Base-by-base conservation (phyloP, 2,329 filamentous ascomycete genomes). In the Colletotrichum endophyticum region DNA sequence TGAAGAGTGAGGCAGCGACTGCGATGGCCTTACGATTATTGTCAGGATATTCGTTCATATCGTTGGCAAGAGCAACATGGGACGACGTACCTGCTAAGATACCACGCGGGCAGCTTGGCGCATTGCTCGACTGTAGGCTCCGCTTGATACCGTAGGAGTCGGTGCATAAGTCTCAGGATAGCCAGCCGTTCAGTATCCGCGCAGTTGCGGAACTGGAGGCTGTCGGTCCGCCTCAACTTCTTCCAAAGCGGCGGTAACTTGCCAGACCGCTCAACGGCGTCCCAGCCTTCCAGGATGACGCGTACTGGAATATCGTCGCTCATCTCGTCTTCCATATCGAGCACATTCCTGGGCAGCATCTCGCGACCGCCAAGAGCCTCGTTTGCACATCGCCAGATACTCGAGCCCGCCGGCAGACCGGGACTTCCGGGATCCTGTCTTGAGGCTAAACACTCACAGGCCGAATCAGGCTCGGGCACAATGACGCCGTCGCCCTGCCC, bases 281-380 rank as follows among this genome's bases (percentile, higher is more conserved):
- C 78, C 81, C 81, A 81, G 5, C 81, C 81, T 34, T 83, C 78
- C 0, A 83, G 2, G 0, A 83, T 19, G 5, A 80, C 81, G 15
- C 80, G 77, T 2, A 83, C 49, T 1, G 81, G 78, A 7, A 78
- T 78, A 22, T 83, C 81, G 25, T 83, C 78, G 6, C 76, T 76
- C 25, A 75, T 75, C 6, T 77, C 76, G 25, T 82, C 79, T 8
- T 81, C 78, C 30, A 69, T 39, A 19, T 27, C 57, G 2, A 75
- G 36, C 13, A 66, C 34, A 0, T 75, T 73, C 0, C 44, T n/a
- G 1, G 78, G 67, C 0, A 82, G 28, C 11, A 71, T 71, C 6
- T 76, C 77, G 0, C 76, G 70, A 6, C 44, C 77, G 3, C 73
- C 71, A 13, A 83, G 56, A 2, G 63, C 73, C 15, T 79, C 77